Evolutionary conservation across 2,329 filamentous ascomycete genomes (phyloP).

Genomic region (Phyllosticta citribraziliensis): DNA sequence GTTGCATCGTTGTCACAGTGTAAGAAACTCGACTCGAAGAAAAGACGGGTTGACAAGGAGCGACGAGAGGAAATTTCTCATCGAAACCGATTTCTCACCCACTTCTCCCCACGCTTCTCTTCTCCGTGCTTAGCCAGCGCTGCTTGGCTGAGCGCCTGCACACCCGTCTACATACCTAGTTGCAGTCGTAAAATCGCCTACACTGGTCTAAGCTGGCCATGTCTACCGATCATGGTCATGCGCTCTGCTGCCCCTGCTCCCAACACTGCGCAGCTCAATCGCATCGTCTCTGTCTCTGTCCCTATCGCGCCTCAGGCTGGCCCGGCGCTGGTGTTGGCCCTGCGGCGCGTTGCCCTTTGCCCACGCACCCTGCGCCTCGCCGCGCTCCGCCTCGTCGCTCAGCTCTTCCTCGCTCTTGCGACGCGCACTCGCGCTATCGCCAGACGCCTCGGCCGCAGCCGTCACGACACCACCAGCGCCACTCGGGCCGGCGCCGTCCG

Average conservation of each 20-base stretch:
- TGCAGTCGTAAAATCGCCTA: background rate
- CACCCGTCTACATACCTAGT: too few relatives aligned
- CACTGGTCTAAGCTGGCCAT: background rate
- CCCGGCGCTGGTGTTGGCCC: conserved; percentile 13
- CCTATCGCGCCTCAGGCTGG: conserved; percentile 15
- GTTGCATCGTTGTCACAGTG: too few relatives aligned
- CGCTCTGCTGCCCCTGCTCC: background rate
- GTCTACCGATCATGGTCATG: background rate
- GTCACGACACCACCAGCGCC: background rate
- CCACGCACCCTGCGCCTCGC: conserved; percentile 2
- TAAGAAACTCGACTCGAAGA: background rate
- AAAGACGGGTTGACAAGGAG: background rate
- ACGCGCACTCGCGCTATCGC: conserved; percentile 7
- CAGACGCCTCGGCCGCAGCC: background rate
- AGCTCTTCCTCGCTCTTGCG: conserved; percentile 21
- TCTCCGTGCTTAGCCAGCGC: background rate
- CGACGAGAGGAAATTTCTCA: background rate
- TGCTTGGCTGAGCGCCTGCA: background rate
- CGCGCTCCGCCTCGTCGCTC: conserved; percentile 17
- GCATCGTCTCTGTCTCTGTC: background rate
- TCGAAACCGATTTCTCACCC: background rate
- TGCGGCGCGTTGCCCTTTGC: conserved; percentile 5
- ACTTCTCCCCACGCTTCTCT: background rate
- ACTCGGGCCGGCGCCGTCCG: background rate
- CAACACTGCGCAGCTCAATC: conserved; percentile 15